phyloP scores from a whole-genome alignment of 768 basidiomycete species.

The Coprinopsis sp. region DNA sequence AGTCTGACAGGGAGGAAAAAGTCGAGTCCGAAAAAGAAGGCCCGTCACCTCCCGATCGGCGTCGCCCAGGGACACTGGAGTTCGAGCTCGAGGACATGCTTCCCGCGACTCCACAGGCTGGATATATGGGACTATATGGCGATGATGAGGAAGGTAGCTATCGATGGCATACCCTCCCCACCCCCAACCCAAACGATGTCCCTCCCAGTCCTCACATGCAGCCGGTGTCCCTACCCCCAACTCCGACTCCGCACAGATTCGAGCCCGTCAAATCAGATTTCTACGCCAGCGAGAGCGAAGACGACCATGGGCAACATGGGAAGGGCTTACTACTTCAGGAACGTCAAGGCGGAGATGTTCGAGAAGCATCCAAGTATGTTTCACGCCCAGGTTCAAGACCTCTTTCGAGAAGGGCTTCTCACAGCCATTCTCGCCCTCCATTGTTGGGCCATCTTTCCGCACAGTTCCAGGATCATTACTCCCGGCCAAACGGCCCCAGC shows the following conservation, averaged over 20 bases:
- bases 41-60: background rate
- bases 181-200: slow-evolving; percentile 57
- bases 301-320: slow-evolving; percentile 8
- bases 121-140: slow-evolving; percentile 23
- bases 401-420: background rate
- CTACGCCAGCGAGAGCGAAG: slow-evolving; percentile 28
- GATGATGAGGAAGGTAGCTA: slow-evolving; percentile 20
- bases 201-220: slow-evolving; percentile 58
- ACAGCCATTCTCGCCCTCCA: background rate
- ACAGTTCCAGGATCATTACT: background rate
- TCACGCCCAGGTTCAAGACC: background rate
- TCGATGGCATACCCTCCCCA: slow-evolving; percentile 51
- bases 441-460: background rate
- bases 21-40: background rate
- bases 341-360: slow-evolving; percentile 1
- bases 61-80: background rate
- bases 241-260: slow-evolving; percentile 27
- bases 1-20: background rate
- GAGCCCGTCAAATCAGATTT: slow-evolving; percentile 19
- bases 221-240: slow-evolving; percentile 45
- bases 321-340: slow-evolving; percentile 4
- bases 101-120: slow-evolving; percentile 36
- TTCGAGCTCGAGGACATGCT: slow-evolving; percentile 20
- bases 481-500: slow-evolving; percentile 4
- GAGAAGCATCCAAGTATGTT: background rate